Evolutionary conservation across 2,329 filamentous ascomycete species (phyloP), one percentile per base, ranked within the genome.

Genomic region (Colletotrichum sp.): DNA sequence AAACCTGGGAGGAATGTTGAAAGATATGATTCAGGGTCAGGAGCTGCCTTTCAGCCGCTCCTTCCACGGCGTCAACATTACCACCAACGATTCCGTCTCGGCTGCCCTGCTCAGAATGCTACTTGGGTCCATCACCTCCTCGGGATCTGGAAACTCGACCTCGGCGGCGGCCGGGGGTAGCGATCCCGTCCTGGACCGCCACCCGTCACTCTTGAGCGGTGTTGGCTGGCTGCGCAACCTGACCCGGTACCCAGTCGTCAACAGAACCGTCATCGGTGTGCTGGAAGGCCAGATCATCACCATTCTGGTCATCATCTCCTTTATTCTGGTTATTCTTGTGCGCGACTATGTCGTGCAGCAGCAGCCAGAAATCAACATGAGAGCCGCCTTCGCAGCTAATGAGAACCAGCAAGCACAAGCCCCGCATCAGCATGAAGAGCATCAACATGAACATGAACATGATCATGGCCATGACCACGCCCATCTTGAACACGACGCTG

Each of bases 341-440:
- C 90, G 98, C 63, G 97, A 99, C 86, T 99, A 98, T 90, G 97
- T 99, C 67, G 96, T 99, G 12, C 97, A 99, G 83, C 97, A 99
- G 83, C 97, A 99, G 82, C 97, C 96, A 7, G 94, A 96, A 78
- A 94, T 97, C 79, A 98, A 98, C 80, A 93, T 97, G 88, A 94
- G 92, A 1, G 93, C 90, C 10, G 91, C 90, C 5, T 90, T 93
- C 81, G 75, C 75, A 16, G 72, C 68, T 28, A 76, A 76, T 12
- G 76, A 77, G 5, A 77, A 72, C 28, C 34, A 36, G 9, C 76
- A 72, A 32, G 6, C 49, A 2, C 76, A 77, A 15, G 62, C 30
- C 28, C 74, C 65, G 26, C 26, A 36, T 8, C 59, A 76, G 24
- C 57, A 34, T 7, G 63, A 77, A 18, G 36, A 72, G 4, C 57